Evolutionary conservation across 1,284 basidiomycete genomes (phyloP), one percentile per base, ranked within the genome.

Genomic region (Microbotryomycetes sp.): DNA sequence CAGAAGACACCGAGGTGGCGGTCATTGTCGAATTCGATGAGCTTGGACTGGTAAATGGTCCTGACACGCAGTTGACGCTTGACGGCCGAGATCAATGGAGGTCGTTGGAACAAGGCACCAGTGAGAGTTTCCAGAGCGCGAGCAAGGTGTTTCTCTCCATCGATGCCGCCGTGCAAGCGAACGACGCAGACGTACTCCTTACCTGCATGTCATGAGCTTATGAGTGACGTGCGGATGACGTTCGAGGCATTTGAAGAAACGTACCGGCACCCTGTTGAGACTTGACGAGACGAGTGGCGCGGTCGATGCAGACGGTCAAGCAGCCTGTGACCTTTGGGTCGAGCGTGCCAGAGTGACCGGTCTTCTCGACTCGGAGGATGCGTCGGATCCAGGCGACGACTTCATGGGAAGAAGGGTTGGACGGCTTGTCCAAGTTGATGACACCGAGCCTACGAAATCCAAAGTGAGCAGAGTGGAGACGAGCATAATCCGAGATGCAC

Each of bases 321-420:
- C 96, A 98, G 23, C 96, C 96, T 56, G 96, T 99, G 67, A 99
- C 96, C 78, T 98, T 98, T 56, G 96, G 96, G 78, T 99, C 96
- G 58, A 98, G 84, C 50, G 94, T 98, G 69, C 93, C 92, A 68
- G 91, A 93, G 79, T 97, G 93, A 55, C 94, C 96, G 0, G 96
- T 99, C 80, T 99, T 98, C 78, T 98, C 94, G 35, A 89, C 89
- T 28, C 94, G 86, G 56, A 99, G 78, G 70, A 99, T 99, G 28
- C 96, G 85, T 71, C 94, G 84, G 67, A 99, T 79, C 96, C 96
- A 99, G 18, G 96, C 96, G 67, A 99, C 96, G 59, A 99, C 96
- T 81, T 99, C 96, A 79, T 99, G 96, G n/a, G 94, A 97, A 4
- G 96, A 98, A 7, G 96, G 96, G 79, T 98, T 99, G 52, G 94